Base-by-base conservation (phyloP, 495 filamentous ascomycete genomes). In the Sabuloglossum arenarium region DNA sequence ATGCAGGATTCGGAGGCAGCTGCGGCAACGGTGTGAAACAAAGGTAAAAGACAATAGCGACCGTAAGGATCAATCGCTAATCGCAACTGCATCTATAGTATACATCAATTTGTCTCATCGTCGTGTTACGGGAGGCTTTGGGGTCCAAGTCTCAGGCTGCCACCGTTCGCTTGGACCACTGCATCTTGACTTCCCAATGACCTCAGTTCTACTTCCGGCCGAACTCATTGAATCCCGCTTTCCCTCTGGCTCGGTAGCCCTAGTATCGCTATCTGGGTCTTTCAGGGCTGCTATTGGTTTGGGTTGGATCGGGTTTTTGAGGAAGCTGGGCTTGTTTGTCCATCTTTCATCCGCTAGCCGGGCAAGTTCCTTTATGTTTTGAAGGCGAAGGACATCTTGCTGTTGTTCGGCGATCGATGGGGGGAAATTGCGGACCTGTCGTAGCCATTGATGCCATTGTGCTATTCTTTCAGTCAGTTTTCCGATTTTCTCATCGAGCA, bases 371-470 rank as follows among this genome's bases (percentile, higher is more conserved):
- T 85, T 88, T 54, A 96, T 75, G 55, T 77, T 73, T 23, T 67
- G 69, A 64, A 82, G 83, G 19, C 91, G 76, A 1, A 71, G 56
- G 0, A 86, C 61, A 43, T 98, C 90, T 29, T 70, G 65, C 39
- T 71, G 69, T 61, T 93, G 90, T 66, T 98, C 91, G 19, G 72
- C 61, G 19, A 95, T 68, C 0, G 77, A 78, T 0, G 91, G 91
- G 0, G 93, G 73, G 6, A 77, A 64, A 6, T 63, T 19, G 4
- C 91, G 84, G 9, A 85, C 84, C 61, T 93, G 77, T 37, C 93
- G 86, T 12, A 98, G 81, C 91, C 91, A 98, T 66, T 96, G 90
- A 66, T 90, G 86, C 91, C 91, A 98, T 71, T 84, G 80, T 0
- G 90, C 84, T 70, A 8, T 29, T 29, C 28, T 29, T 11, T 51